Evolutionary conservation across 2,329 filamentous ascomycete genomes (phyloP).

Genomic region (Fusarium secorum): DNA sequence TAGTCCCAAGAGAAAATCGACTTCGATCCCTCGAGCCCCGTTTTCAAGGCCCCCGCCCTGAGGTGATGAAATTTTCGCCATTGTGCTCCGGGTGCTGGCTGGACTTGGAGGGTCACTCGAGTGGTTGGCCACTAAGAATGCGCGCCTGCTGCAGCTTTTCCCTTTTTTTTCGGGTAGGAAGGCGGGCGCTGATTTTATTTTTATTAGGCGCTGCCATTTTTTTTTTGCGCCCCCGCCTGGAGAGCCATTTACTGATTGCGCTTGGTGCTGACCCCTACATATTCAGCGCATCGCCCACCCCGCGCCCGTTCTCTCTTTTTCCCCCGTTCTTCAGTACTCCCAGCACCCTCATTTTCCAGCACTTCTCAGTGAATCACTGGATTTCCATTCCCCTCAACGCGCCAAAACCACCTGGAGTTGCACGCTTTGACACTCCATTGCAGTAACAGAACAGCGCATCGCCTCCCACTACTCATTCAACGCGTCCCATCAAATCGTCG

Average conservation of each 20-base stretch:
- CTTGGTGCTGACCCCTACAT: conserved; percentile 45
- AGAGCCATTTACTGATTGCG: conserved; percentile 46
- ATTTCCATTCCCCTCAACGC: conserved; percentile 33
- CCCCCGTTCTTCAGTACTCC: conserved; percentile 44
- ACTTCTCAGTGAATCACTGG: conserved; percentile 29
- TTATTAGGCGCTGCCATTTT: conserved; percentile 30
- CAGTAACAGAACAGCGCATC: conserved; percentile 29
- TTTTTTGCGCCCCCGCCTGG: conserved; percentile 32
- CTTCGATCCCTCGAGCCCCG: conserved; percentile 19
- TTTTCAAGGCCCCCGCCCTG: conserved; percentile 31
- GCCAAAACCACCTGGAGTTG: conserved; percentile 41
- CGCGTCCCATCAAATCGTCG: conserved; percentile 18
- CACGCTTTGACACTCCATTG: conserved; percentile 37
- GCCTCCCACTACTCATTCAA: conserved; percentile 24
- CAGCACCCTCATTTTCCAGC: conserved; percentile 40
- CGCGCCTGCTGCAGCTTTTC: conserved; percentile 37
- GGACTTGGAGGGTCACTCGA: conserved; percentile 19
- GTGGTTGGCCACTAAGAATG: conserved; percentile 28
- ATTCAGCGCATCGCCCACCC: conserved; percentile 48
- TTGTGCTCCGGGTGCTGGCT: conserved; percentile 15
- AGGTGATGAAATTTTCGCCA: conserved; percentile 23
- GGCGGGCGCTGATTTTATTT: conserved; percentile 21
- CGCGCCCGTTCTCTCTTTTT: conserved; percentile 43
- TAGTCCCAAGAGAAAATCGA: conserved; percentile 5
- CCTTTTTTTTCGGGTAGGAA: conserved; percentile 28